phyloP scores from a whole-genome alignment of 163 green algal species.

The Scenedesmus sp. region DNA sequence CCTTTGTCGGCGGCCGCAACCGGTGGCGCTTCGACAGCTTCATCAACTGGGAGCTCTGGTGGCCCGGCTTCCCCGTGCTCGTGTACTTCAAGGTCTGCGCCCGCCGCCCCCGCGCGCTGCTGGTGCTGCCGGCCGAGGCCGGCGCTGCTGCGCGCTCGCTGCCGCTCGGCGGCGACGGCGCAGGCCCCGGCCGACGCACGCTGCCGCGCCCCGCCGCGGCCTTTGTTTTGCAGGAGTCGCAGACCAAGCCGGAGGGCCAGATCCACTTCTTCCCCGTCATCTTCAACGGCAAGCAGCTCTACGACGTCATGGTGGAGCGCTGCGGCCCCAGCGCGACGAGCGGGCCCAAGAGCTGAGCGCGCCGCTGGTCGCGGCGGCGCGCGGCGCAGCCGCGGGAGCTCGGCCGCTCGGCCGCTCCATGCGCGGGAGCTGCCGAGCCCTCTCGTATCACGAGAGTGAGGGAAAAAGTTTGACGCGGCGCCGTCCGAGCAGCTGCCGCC shows the following conservation, averaged over 20 bases:
- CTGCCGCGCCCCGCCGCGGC: no score
- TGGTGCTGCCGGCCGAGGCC: no score
- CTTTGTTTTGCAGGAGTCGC: slow-evolving; percentile 86
- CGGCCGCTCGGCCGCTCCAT: no score
- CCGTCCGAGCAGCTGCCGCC: no score
- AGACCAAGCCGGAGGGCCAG: slow-evolving; percentile 95
- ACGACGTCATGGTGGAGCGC: slow-evolving; percentile 88
- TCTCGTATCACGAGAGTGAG: no score
- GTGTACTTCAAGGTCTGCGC: slow-evolving; percentile 92
- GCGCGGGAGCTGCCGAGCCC: no score
- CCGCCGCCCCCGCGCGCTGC: neutral
- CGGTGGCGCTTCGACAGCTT: slow-evolving; percentile 87
- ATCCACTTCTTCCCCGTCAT: slow-evolving; percentile 95
- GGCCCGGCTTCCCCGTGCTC: slow-evolving; percentile 87
- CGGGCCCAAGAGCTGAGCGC: slow-evolving; percentile 61
- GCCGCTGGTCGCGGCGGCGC: no score
- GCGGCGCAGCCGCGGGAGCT: neutral
- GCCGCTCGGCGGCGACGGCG: no score
- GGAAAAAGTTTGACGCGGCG: no score
- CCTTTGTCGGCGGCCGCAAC: slow-evolving; percentile 90
- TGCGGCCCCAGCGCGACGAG: slow-evolving; percentile 80
- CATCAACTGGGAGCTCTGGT: slow-evolving; percentile 88
- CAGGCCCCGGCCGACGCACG: no score
- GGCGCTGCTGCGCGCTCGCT: neutral
- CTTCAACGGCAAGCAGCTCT: slow-evolving; percentile 85